Evolutionary conservation across 1,284 basidiomycete genomes (phyloP).

Genomic region (Ceratobasidium theobromae): DNA sequence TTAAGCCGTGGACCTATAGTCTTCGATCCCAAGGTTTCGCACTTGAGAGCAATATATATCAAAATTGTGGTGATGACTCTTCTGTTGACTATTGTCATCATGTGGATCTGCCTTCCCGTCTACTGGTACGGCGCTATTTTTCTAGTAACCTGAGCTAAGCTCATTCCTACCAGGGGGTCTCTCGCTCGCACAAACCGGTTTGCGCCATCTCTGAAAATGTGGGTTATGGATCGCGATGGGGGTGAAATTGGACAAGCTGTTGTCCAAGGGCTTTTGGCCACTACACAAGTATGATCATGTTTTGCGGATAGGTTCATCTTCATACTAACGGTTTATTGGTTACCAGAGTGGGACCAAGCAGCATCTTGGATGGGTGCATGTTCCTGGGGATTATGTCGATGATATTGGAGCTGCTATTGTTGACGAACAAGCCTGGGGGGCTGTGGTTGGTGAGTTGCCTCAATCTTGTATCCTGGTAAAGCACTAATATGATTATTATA

Average conservation of each 20-base stretch:
- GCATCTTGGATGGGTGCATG: conserved; percentile 42
- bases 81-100: conserved; percentile 27
- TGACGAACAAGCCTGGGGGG: conserved; percentile 4
- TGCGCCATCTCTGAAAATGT: conserved; percentile 44
- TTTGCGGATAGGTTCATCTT: neutral
- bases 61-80: conserved; percentile 29
- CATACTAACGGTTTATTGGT: conserved; percentile 8
- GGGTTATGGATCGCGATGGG: conserved; percentile 51
- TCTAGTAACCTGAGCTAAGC: neutral
- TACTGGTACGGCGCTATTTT: neutral
- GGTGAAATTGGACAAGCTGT: conserved; percentile 46
- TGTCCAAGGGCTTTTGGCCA: conserved; percentile 40
- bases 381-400: neutral
- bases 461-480: neutral
- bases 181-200: conserved; percentile 27
- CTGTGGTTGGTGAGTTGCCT: neutral
- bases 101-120: conserved; percentile 24
- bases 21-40: conserved; percentile 30
- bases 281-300: conserved; percentile 22
- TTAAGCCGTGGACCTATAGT: conserved; percentile 1
- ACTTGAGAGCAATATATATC: conserved; percentile 29
- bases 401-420: neutral
- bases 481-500: neutral
- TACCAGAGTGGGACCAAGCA: conserved; percentile 37
- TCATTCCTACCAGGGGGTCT: conserved; percentile 28